Evolutionary conservation across 352 stramenopile genomes (phyloP), one percentile per base, ranked within the genome.

Genomic region (Pythium scleroteichum): DNA sequence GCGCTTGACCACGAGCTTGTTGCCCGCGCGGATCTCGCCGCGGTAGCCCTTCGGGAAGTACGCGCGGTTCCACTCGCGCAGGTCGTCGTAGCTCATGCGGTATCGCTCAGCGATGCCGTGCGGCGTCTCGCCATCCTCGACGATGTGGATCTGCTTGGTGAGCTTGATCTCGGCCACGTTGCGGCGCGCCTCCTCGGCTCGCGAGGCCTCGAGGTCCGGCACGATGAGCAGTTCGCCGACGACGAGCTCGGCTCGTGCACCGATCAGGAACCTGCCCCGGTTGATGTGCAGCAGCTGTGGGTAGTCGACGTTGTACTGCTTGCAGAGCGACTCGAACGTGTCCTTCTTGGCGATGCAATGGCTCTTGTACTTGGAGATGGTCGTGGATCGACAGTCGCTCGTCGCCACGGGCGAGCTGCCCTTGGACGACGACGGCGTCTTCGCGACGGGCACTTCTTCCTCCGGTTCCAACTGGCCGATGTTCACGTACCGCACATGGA

Each of bases 41-140:
- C 82, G 80, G 65, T 88, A 95, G 51, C 85, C 85, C 62, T 92
- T 93, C 19, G 85, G 85, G 59, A 95, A 95, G 68, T 92, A 95
- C 20, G 77, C 80, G 49, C 85, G 85, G 59, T 95, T 95, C 63
- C 66, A 93, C 68, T 93, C 85, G 29, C 85, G 85, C 61, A 95
- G 74, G 68, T 93, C 83, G 32, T 95, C 85, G 55, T 90, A 90
- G 52, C 76, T 92, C 85, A 95, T 95, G 40, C 63, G 69, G 68
- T 89, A 95, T 27, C 52, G 59, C 32, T 68, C 71, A 0, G 79
- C 79, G 50, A 95, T 69, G 16, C 54, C 69, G 54, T 91, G 71
- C 16, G 85, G 83, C n/a, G 85, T 92, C 26, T 95, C 85, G 41
- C 76, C 84, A 2, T 59, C 51, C 39, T 87, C 72, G n/a, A 95